A percentile compares a stretch with the other conserved stretches of the same genome.
Conservation (phyloP, 495 filamentous ascomycete species). For the Talaromyces wortmannii region DNA sequence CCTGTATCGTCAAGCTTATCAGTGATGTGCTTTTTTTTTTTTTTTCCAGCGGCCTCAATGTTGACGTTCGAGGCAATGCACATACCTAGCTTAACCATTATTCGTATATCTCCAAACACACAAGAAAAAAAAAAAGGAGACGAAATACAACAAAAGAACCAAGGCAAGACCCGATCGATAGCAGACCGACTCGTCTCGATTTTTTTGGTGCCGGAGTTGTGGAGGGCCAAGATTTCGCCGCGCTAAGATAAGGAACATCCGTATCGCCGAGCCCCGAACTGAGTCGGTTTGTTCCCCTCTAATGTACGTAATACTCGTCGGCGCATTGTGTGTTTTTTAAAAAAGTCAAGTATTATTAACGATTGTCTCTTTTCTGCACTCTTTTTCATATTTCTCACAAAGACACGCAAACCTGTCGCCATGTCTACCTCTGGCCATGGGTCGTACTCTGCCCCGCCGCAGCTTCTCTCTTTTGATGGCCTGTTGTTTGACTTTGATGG, state of each 20-base stretch:
- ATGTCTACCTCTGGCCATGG: slow-evolving; percentile 25
- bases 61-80: neutral
- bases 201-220: slow-evolving; percentile 16
- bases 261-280: slow-evolving; percentile 34
- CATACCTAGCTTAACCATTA: slow-evolving; percentile 49
- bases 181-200: neutral
- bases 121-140: slow-evolving; percentile 8
- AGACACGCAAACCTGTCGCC: neutral
- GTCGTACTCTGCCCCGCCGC: slow-evolving; percentile 53
- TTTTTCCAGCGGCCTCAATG: neutral
- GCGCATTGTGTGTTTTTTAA: neutral
- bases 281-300: slow-evolving; percentile 1
- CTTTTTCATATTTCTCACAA: no score
- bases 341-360: neutral
- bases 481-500: slow-evolving; percentile 92
- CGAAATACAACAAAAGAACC: neutral
- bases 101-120: slow-evolving; percentile 5
- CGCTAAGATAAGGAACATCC: slow-evolving; percentile 37
- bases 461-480: slow-evolving; percentile 61
- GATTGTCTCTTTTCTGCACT: neutral
- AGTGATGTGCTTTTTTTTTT: neutral
- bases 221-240: slow-evolving; percentile 28
- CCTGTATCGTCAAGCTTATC: slow-evolving; percentile 40
- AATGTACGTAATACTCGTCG: neutral
- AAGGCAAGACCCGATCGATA: no score